Evolutionary conservation across 1,284 basidiomycete species (phyloP), one percentile per base, ranked within the genome.

Genomic region (Cryptococcus floricola): DNA sequence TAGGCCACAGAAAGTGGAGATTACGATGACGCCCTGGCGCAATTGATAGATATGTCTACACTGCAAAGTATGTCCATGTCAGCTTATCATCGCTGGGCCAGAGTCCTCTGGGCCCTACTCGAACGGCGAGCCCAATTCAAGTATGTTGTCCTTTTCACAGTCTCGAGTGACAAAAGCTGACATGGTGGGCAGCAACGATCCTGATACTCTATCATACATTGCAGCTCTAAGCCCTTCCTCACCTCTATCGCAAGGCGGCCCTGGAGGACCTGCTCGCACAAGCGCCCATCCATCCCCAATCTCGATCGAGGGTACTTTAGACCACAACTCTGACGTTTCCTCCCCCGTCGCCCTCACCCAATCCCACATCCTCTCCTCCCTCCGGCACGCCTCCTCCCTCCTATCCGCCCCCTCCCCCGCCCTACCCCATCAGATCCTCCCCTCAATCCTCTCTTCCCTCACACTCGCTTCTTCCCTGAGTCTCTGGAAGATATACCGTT

Each of bases 1-100:
- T 56, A 73, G 66, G 53, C 58, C 5, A 57, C 62, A 5, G 53
- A 53, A 9, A 49, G 52, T 31, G 70, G 61, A 8, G 55, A 63
- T 19, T 63, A 59, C 38, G 67, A 70, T 19, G 60, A 63, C 5
- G 70, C 73, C 1, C 53, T 77, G 10, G 57, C 60, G 3, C 53
- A 64, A 13, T 54, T 76, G 12, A 54, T 74, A 1, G 63, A 68
- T 46, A 47, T 53, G n/a, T 48, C 46, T 0, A 47, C 53, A 5
- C 28, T 61, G 1, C 50, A 69, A 13, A 60, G 62, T 18, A 57
- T 75, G 52, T 53, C 60, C 0, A 53, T 70, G 4, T 18, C 49
- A 25, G 61, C 67, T 7, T 76, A 73, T 59, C 67, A 69, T 31
- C 45, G 57, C 4, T 75, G 73, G 74, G 56, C 66, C 0, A 52